Conservation (phyloP, 83 land plant genomes). For the Picea engelmannii region DNA sequence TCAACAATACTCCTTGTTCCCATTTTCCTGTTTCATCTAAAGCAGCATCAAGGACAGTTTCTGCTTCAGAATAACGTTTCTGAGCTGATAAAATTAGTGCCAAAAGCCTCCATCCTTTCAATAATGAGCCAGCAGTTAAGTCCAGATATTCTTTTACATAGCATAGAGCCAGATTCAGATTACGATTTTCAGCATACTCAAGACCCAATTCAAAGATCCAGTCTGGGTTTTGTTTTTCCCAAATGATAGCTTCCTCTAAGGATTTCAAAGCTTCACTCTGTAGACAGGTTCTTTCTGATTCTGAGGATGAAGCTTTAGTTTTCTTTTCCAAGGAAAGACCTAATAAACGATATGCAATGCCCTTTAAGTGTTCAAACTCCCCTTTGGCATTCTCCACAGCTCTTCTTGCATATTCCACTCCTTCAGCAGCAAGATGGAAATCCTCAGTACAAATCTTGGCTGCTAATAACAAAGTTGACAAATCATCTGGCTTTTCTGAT, state of each 20-base stretch:
- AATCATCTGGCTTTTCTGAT: slow-evolving; percentile 71
- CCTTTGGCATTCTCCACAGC: slow-evolving; percentile 54
- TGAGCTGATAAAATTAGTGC: slow-evolving; percentile 85
- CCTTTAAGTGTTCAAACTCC: slow-evolving; percentile 46
- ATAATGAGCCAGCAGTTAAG: slow-evolving; percentile 69
- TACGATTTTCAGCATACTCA: slow-evolving; percentile 73
- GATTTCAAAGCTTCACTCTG: slow-evolving; percentile 68
- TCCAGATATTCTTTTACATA: slow-evolving; percentile 75
- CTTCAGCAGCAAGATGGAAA: slow-evolving; percentile 62
- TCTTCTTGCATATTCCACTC: slow-evolving; percentile 62
- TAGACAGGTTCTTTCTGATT: slow-evolving; percentile 56
- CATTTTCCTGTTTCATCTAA: slow-evolving; percentile 87
- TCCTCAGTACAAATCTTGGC: slow-evolving; percentile 80
- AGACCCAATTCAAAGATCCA: slow-evolving; percentile 68
- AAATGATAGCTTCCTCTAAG: slow-evolving; percentile 54
- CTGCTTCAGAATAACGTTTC: slow-evolving; percentile 72
- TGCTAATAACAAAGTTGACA: slow-evolving; percentile 70
- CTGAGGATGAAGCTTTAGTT: slow-evolving; percentile 64
- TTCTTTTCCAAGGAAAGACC: slow-evolving; percentile 69
- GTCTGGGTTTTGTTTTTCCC: slow-evolving; percentile 57
- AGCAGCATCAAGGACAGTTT: slow-evolving; percentile 80
- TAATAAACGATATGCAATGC: slow-evolving; percentile 62
- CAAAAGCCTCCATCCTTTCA: slow-evolving; percentile 81
- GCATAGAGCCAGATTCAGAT: slow-evolving; percentile 59
- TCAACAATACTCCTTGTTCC: slow-evolving; percentile 86